Conservation (phyloP, 331 rosid genomes). For the Dryas integrifolia region DNA sequence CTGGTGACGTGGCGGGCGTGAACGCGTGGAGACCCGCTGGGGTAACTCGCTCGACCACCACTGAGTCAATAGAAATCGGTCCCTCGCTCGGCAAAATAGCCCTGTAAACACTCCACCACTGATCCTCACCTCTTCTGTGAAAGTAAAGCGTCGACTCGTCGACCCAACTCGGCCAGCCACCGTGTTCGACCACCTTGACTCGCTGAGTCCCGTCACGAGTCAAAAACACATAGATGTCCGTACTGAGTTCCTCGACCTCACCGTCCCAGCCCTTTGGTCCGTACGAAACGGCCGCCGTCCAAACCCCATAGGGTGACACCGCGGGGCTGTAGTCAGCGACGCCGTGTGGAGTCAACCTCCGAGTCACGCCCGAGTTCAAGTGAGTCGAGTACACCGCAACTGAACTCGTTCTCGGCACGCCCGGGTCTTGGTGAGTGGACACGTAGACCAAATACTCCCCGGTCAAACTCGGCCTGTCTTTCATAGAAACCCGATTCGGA, state of each 20-base stretch:
- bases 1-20: conserved; percentile 78
- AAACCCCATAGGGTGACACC: conserved; percentile 66
- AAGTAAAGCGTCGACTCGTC: conserved; percentile 73
- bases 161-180: conserved; percentile 89
- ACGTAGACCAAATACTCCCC: conserved; percentile 56
- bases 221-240: conserved; percentile 64
- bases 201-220: conserved; percentile 73
- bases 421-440: conserved; percentile 70
- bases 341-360: conserved; percentile 63
- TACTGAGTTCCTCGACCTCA: conserved; percentile 70
- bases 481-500: conserved; percentile 45
- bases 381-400: conserved; percentile 78
- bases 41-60: conserved; percentile 61
- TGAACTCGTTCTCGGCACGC: conserved; percentile 59
- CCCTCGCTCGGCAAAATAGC: conserved; percentile 50
- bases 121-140: conserved; percentile 67
- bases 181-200: conserved; percentile 63
- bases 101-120: conserved; percentile 81
- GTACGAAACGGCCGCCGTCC: conserved; percentile 82
- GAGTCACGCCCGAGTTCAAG: conserved; percentile 51
- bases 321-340: conserved; percentile 81
- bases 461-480: conserved; percentile 58
- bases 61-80: conserved; percentile 35
- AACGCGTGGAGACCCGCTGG: conserved; percentile 83
- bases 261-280: conserved; percentile 71